A percentile compares a stretch with the other conserved stretches of the same genome.
Conservation (phyloP, 306 rosid species). For the Gillenia trifoliata region DNA sequence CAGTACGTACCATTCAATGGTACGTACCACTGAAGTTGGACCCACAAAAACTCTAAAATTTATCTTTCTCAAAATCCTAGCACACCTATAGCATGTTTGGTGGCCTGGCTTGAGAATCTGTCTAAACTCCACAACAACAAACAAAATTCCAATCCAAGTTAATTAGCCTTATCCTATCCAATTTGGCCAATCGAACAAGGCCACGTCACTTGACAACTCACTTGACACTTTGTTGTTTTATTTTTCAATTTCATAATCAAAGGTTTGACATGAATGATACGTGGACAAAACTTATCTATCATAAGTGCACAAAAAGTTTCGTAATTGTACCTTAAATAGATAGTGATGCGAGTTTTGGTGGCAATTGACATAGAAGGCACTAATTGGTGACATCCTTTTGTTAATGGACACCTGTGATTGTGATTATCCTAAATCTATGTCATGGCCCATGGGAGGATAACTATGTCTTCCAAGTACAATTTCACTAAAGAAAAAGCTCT, state of each 20-base stretch:
- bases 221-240: neutral
- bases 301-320: neutral
- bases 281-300: neutral
- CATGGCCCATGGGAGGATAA: too few relatives aligned
- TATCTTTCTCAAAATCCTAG: too few relatives aligned
- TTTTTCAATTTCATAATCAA: neutral
- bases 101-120: neutral
- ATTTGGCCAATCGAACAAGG: too few relatives aligned
- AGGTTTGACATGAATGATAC: neutral
- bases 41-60: too few relatives aligned
- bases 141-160: too few relatives aligned
- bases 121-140: too few relatives aligned
- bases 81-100: neutral
- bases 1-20: too few relatives aligned
- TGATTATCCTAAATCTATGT: constrained; percentile 6
- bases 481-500: too few relatives aligned
- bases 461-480: too few relatives aligned
- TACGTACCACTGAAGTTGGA: too few relatives aligned
- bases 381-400: neutral
- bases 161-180: too few relatives aligned
- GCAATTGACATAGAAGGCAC: constrained; percentile 1
- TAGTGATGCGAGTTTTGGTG: neutral
- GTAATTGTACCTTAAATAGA: neutral
- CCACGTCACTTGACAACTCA: too few relatives aligned
- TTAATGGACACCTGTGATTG: neutral